Conservation (phyloP, 129 eudicot genomes). For the Arctium minus region DNA sequence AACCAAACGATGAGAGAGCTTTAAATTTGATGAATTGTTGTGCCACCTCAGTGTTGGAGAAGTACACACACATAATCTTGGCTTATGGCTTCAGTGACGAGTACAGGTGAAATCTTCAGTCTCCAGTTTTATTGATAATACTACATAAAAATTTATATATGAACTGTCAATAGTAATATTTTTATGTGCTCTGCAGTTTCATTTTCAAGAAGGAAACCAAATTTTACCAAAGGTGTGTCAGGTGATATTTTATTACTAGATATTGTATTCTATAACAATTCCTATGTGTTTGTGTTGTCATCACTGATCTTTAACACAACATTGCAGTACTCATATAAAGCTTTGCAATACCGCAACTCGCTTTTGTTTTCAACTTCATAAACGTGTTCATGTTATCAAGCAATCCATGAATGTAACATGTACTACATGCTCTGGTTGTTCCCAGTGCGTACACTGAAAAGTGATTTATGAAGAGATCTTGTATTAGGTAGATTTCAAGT, state of each 20-base stretch:
- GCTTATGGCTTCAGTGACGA: slow-evolving; percentile 81
- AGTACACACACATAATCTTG: slow-evolving; percentile 67
- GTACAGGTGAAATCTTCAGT: slow-evolving; percentile 43
- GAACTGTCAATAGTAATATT: background rate
- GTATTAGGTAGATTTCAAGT: no score
- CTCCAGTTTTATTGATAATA: background rate
- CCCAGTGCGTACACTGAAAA: no score
- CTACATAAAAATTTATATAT: background rate
- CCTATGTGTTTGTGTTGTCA: background rate
- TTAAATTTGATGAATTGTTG: slow-evolving; percentile 71
- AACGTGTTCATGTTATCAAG: no score
- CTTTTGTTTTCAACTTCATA: no score
- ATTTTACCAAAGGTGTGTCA: slow-evolving; percentile 80
- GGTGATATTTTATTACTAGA: slow-evolving; percentile 31
- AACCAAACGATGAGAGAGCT: slow-evolving; percentile 63
- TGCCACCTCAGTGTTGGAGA: slow-evolving; percentile 59
- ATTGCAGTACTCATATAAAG: background rate
- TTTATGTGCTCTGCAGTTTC: slow-evolving; percentile 45
- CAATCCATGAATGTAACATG: no score
- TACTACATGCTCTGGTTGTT: no score
- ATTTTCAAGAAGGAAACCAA: slow-evolving; percentile 65
- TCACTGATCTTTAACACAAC: background rate
- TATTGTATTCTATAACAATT: background rate
- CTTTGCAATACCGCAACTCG: background rate
- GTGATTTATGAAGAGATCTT: no score